A percentile compares a stretch with the other conserved stretches of the same genome.
phyloP scores from a whole-genome alignment of 1,284 basidiomycete species.

The Agroathelia rolfsii region DNA sequence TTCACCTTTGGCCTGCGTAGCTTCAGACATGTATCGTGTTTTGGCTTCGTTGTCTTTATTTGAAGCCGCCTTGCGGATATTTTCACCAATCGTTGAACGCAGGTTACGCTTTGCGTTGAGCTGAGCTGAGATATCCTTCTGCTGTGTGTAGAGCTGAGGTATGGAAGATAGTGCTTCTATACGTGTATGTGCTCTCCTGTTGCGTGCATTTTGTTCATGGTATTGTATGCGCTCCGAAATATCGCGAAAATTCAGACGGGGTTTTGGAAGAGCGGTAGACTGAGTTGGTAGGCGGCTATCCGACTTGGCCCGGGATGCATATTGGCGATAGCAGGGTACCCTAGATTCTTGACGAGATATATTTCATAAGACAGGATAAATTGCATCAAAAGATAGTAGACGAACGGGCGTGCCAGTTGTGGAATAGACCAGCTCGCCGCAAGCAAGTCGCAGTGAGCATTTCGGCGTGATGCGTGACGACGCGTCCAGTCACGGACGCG shows the following conservation, averaged over 20 bases:
- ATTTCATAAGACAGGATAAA: not conserved
- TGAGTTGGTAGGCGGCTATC: conserved; percentile 10
- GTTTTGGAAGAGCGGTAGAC: conserved; percentile 45
- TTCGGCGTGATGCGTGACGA: conserved; percentile 20
- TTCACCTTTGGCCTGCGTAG: conserved; percentile 50
- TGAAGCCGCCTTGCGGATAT: conserved; percentile 35
- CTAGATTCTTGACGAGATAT: no score
- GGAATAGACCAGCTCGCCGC: no score
- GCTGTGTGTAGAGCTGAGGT: conserved; percentile 44
- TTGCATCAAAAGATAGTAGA: not conserved
- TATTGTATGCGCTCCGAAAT: conserved; percentile 59
- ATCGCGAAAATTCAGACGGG: conserved; percentile 64
- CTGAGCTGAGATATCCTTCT: conserved; percentile 36
- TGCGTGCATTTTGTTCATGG: conserved; percentile 63
- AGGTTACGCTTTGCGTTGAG: conserved; percentile 50
- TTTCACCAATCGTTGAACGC: conserved; percentile 45
- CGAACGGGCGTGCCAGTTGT: conserved; percentile 1
- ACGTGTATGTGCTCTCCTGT: conserved; percentile 52
- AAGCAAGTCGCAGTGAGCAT: no score
- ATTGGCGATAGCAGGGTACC: no score
- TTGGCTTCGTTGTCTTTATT: conserved; percentile 34
- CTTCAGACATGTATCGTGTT: conserved; percentile 38
- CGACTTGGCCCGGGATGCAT: conserved; percentile 8
- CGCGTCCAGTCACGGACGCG: conserved; percentile 24
- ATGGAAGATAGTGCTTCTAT: conserved; percentile 47